phyloP scores from a whole-genome alignment of 345 rosid genomes.

The Orychophragmus violaceus region DNA sequence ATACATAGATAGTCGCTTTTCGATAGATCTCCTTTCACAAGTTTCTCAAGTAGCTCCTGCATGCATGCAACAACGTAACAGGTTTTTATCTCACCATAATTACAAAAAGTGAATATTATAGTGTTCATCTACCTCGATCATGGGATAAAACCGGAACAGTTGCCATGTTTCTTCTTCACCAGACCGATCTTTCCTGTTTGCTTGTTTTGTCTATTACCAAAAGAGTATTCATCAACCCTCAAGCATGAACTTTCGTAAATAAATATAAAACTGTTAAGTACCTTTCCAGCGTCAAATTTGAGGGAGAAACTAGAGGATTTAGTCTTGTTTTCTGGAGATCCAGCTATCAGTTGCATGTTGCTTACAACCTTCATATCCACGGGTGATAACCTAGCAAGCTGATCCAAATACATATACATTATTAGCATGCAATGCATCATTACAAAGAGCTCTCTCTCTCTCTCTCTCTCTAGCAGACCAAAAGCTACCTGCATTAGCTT shows the following conservation, averaged over 20 bases:
- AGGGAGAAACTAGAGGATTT: slow-evolving; percentile 60
- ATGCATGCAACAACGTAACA: slow-evolving; percentile 34
- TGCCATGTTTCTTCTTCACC: slow-evolving; percentile 94
- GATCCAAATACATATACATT: slow-evolving; percentile 18
- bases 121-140: slow-evolving; percentile 62
- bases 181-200: slow-evolving; percentile 73
- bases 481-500: slow-evolving; percentile 85
- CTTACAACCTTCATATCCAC: slow-evolving; percentile 71
- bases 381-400: slow-evolving; percentile 73
- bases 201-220: slow-evolving; percentile 59
- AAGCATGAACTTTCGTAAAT: not conserved
- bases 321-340: slow-evolving; percentile 50
- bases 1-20: slow-evolving; percentile 58
- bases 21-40: slow-evolving; percentile 59
- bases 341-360: slow-evolving; percentile 71
- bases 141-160: slow-evolving; percentile 80
- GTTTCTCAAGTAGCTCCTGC: slow-evolving; percentile 75
- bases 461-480: slow-evolving; percentile 2
- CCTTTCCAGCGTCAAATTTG: slow-evolving; percentile 81
- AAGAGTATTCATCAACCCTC: slow-evolving; percentile 7
- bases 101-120: no score
- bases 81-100: not conserved
- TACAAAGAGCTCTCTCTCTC: no score
- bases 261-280: slow-evolving; percentile 11
- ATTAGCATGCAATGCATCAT: not conserved